Evolutionary conservation across 1,284 basidiomycete species (phyloP), one percentile per base, ranked within the genome.

Genomic region (Leccinum cinnamomeum): DNA sequence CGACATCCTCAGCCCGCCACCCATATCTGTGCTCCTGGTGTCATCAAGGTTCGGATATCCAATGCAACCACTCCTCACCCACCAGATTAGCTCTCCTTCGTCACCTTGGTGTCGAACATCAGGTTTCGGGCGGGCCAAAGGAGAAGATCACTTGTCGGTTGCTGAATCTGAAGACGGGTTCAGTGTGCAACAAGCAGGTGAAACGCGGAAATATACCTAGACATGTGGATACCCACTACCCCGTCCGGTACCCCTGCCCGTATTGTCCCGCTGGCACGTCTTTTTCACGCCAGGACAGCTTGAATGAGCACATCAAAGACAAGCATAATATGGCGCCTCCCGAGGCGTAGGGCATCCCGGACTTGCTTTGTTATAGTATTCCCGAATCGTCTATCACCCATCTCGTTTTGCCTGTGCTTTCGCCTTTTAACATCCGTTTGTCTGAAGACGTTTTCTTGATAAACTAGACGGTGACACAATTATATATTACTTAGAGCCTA

Each of bases 281-380:
- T 5, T 71, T 75, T 57, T 70, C 70, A 7, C 71, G 71, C 3
- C n/a, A 46, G 44, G 70, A 71, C 37, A 73, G 41, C 57, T 56
- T 58, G 56, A 59, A 4, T 6, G 37, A 41, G 2, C 71, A 71
- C 39, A 16, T 72, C 16, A 62, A 5, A 25, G 30, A 3, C 10
- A 46, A 57, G 20, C 70, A 71, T 53, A 0, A 14, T n/a, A 3
- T 68, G 25, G 28, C 3, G 20, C 23, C 7, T 25, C 11, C 3
- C 2, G 20, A 7, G 44, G 44, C 20, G 11, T 25, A 25, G 20
- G 18, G 3, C n/a, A 41, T 44, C 23, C 14, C 12, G 23, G 48
- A 50, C 11, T 48, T 20, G 3, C 46, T n/a, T 18, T 20, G 4
- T 3, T 23, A 16, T 28, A 25, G 25, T 25, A 16, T n/a, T 28